These are phyloP conservation scores for Protomyces lactucae-debilis DNA, from an alignment of 1,139 yeast species.

Conservation along the genomic window DNA sequence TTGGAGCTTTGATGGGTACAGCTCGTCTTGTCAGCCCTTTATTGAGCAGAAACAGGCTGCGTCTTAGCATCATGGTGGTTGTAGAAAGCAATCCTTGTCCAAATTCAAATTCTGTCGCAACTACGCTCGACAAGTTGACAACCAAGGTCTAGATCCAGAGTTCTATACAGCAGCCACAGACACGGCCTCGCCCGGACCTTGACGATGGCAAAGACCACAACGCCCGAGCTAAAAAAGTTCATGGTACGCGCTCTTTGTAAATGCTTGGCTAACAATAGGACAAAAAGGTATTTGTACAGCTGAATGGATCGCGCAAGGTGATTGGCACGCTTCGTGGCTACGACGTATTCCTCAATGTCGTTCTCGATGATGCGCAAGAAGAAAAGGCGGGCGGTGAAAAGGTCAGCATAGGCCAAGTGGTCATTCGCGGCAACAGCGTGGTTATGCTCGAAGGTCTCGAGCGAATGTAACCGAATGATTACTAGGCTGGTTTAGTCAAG, in stretches of 20 bases:
- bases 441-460: conserved; percentile 41
- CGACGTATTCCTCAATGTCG: conserved; percentile 71
- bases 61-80: no score
- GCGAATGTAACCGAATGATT: conserved; percentile 1
- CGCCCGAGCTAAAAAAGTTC: conserved; percentile 56
- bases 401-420: conserved; percentile 52
- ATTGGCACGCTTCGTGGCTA: conserved; percentile 72
- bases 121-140: no score
- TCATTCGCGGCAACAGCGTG: conserved; percentile 47
- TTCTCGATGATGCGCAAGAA: conserved; percentile 69
- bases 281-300: conserved; percentile 61
- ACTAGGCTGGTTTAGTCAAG: neutral
- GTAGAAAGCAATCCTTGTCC: no score
- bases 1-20: no score
- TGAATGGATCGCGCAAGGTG: conserved; percentile 69
- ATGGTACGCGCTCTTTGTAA: conserved; percentile 35
- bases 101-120: no score
- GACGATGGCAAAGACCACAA: conserved; percentile 43
- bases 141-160: no score
- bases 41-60: no score
- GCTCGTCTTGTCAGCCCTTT: no score
- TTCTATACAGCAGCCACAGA: no score
- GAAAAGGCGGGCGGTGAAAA: conserved; percentile 50
- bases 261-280: conserved; percentile 42
- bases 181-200: no score